A percentile compares a stretch with the other conserved stretches of the same genome.
phyloP scores from a whole-genome alignment of 345 rosid species.

The Erodium maritimum region DNA sequence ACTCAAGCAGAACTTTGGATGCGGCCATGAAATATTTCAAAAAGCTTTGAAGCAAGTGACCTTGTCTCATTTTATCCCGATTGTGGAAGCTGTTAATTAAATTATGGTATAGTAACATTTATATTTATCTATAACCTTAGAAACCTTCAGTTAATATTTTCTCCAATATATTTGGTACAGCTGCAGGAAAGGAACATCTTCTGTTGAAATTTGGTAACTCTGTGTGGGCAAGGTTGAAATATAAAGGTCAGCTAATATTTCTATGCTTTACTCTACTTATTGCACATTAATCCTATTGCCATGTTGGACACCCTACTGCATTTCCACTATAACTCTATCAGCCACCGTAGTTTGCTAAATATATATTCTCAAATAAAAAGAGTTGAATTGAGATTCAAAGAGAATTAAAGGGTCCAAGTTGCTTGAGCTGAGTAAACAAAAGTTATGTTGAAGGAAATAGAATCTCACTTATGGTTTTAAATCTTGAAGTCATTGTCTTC shows the following conservation, averaged over 20 bases:
- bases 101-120: background rate
- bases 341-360: too few species aligned
- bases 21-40: slow-evolving; percentile 20
- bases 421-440: too few species aligned
- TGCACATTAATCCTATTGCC: background rate
- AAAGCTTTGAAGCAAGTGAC: slow-evolving; percentile 38
- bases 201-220: slow-evolving; percentile 11
- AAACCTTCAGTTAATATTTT: slow-evolving; percentile 6
- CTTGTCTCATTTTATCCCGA: slow-evolving; percentile 2
- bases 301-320: background rate
- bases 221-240: slow-evolving; percentile 18
- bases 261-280: background rate
- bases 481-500: too few species aligned
- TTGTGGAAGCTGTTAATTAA: background rate
- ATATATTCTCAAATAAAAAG: too few species aligned
- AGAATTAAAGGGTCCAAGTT: too few species aligned
- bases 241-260: slow-evolving; percentile 24
- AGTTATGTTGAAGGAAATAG: too few species aligned
- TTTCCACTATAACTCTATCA: background rate
- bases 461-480: too few species aligned
- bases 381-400: too few species aligned
- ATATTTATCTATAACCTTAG: background rate
- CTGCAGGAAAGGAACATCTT: slow-evolving; percentile 31
- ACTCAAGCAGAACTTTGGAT: slow-evolving; percentile 28
- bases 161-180: slow-evolving; percentile 13